phyloP scores from a whole-genome alignment of 768 basidiomycete genomes.

The Hysterangium stoloniferum region DNA sequence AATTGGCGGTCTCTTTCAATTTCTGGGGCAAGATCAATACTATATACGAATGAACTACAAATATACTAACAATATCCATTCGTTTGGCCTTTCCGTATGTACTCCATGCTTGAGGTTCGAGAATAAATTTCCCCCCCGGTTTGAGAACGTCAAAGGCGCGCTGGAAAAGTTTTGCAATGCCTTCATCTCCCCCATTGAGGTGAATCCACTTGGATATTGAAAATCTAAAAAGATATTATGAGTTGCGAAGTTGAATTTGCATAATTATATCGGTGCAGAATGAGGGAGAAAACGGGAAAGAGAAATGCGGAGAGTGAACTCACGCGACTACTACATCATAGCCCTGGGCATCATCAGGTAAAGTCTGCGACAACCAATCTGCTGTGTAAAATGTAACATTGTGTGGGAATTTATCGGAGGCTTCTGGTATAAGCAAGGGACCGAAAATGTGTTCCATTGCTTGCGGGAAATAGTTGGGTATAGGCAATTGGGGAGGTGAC shows the following conservation, averaged over 20 bases:
- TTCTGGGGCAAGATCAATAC: constrained; percentile 23
- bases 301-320: constrained; percentile 19
- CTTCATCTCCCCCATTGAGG: constrained; percentile 71
- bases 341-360: constrained; percentile 47
- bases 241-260: constrained; percentile 4
- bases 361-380: constrained; percentile 60
- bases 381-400: constrained; percentile 66
- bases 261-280: background rate
- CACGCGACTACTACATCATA: constrained; percentile 82
- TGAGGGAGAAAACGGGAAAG: background rate
- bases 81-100: constrained; percentile 73
- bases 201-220: constrained; percentile 93
- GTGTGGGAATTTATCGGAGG: constrained; percentile 52
- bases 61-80: constrained; percentile 44
- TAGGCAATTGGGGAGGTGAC: background rate
- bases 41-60: background rate
- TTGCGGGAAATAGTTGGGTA: constrained; percentile 60
- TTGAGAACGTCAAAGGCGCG: constrained; percentile 49
- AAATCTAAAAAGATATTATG: constrained; percentile 46
- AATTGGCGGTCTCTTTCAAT: constrained; percentile 53
- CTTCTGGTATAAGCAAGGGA: constrained; percentile 59
- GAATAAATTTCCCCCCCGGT: constrained; percentile 59
- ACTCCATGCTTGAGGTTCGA: constrained; percentile 84
- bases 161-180: constrained; percentile 57
- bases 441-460: constrained; percentile 74